Evolutionary conservation across 202 grass and related monocot species (phyloP).

Genomic region (Sporobolus alterniflorus): DNA sequence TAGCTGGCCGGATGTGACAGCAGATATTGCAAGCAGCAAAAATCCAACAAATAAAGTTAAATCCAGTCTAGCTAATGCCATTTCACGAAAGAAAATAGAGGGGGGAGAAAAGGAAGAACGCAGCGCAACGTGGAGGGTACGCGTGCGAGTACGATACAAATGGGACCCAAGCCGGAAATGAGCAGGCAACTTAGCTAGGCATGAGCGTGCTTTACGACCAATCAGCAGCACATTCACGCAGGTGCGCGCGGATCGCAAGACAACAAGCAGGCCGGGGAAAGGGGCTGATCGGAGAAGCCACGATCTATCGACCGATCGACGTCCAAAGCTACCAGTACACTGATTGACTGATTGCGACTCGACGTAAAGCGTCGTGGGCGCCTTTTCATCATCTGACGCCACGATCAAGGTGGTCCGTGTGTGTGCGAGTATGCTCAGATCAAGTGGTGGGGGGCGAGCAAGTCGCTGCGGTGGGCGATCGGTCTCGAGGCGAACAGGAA

Average conservation of each 20-base stretch:
- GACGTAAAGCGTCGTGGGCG: background rate
- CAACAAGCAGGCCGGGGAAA: constrained; percentile 54
- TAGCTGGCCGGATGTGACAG: background rate
- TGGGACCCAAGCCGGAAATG: constrained; percentile 32
- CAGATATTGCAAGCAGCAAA: background rate
- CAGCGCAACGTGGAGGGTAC: too few species aligned
- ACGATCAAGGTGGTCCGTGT: background rate
- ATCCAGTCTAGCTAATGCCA: background rate
- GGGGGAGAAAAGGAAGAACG: background rate
- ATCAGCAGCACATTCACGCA: background rate
- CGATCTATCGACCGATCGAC: background rate
- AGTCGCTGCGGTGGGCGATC: background rate
- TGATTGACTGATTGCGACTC: background rate
- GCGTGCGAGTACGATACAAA: too few species aligned
- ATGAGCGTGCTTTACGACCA: constrained; percentile 38
- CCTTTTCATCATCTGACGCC: background rate
- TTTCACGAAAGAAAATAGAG: background rate
- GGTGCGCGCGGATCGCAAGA: constrained; percentile 24
- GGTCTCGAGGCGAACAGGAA: background rate
- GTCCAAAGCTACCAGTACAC: background rate
- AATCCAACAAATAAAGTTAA: background rate
- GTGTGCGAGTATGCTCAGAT: background rate
- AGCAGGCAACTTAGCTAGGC: constrained; percentile 47
- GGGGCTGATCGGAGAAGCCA: background rate
- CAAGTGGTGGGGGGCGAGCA: background rate